Evolutionary conservation across 768 basidiomycete genomes (phyloP), one percentile per base, ranked within the genome.

Genomic region (Boletus tylopilopsis): DNA sequence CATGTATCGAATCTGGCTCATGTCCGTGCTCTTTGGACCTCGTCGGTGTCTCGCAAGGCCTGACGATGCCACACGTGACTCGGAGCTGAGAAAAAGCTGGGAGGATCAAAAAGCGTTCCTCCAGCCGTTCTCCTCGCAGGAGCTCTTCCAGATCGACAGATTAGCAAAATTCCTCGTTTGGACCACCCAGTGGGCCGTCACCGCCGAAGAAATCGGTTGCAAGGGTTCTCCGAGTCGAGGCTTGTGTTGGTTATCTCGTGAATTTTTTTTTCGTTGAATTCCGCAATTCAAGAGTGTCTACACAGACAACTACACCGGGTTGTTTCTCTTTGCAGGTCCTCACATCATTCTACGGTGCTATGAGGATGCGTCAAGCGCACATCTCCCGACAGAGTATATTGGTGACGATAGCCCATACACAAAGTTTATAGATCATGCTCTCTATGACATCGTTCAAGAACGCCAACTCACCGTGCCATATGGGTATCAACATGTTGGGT

Each of bases 1-100:
- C 16, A 45, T 67, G 44, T 69, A 70, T 45, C 55, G 68, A 1
- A 54, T 64, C 29, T 67, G 60, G 57, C 45, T 66, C 5, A 57
- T 53, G 33, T 56, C 54, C 7, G 39, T 47, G 9, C 42, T 60
- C 13, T 51, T 48, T 15, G 55, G 52, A 23, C 45, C 43, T 1
- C 51, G 41, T 36, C 40, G 34, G 32, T 45, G 32, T 13, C 11
- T 1, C 12, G 1, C 42, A 11, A 9, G 2, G 8, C 4, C 5
- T 5, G 18, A 11, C 1, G 6, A 32, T 2, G 29, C 37, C 5
- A 11, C 11, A 18, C 19, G 13, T 11, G 18, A 5, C 7, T 4
- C 29, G 9, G 5, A 15, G 16, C 41, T 52, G 10, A 1, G 13
- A 13, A 16, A 54, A 30, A 33, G 34, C 10, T 42, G 41, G 48